Evolutionary conservation across 2,329 filamentous ascomycete species (phyloP).

Genomic region (Metarhizium sp.): DNA sequence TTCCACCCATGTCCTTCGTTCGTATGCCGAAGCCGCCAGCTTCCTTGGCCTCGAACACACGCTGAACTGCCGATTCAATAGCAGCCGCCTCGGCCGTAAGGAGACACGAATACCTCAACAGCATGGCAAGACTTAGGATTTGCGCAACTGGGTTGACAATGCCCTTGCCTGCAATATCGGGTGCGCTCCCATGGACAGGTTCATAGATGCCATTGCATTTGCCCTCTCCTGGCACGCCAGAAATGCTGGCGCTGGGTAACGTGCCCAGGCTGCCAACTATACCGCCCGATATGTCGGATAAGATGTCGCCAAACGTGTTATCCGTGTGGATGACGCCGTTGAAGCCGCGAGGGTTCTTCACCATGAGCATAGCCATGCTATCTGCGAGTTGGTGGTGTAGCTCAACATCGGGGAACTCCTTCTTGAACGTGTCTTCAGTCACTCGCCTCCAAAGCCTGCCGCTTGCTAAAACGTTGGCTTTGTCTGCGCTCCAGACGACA

Average conservation of each 20-base stretch:
- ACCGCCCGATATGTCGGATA: slow-evolving; percentile 82
- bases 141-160: slow-evolving; percentile 60
- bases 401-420: too few relatives aligned
- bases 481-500: too few relatives aligned
- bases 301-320: slow-evolving; percentile 80
- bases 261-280: slow-evolving; percentile 25
- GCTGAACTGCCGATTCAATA: slow-evolving; percentile 15
- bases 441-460: too few relatives aligned
- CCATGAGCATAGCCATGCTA: slow-evolving; percentile 90
- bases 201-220: slow-evolving; percentile 64
- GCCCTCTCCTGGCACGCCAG: slow-evolving; percentile 9
- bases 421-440: too few relatives aligned
- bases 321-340: slow-evolving; percentile 65
- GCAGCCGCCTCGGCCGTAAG: slow-evolving; percentile 6
- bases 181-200: slow-evolving; percentile 62
- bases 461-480: too few relatives aligned
- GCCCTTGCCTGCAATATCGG: slow-evolving; percentile 64
- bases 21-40: slow-evolving; percentile 37
- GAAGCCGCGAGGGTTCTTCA: slow-evolving; percentile 81
- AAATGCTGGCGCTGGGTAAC: too few relatives aligned
- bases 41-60: slow-evolving; percentile 47
- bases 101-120: slow-evolving; percentile 63
- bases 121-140: slow-evolving; percentile 63
- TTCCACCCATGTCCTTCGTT: slow-evolving; percentile 65
- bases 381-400: slow-evolving; percentile 54